Evolutionary conservation across 306 rosid species (phyloP).

Genomic region (Mucuna pruriens): DNA sequence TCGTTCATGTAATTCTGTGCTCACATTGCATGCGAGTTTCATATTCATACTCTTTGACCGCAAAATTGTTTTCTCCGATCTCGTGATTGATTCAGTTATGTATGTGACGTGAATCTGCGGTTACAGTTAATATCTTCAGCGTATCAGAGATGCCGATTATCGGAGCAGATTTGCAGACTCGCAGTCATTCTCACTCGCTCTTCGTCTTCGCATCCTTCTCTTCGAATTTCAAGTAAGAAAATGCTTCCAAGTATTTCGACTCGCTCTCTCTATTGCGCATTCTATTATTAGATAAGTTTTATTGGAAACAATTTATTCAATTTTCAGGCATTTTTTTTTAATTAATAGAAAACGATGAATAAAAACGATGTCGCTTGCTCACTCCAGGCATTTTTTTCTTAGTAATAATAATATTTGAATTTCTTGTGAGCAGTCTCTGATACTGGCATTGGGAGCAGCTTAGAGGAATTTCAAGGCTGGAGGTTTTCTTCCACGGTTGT

Average conservation of each 20-base stretch:
- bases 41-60: too few relatives aligned
- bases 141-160: constrained; percentile 74
- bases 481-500: constrained; percentile 49
- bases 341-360: background rate
- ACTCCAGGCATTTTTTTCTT: background rate
- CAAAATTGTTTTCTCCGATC: too few relatives aligned
- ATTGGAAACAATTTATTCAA: background rate
- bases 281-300: background rate
- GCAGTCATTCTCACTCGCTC: constrained; percentile 60
- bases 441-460: constrained; percentile 80
- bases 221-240: constrained; percentile 61
- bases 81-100: background rate
- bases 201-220: constrained; percentile 48
- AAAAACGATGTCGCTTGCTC: background rate
- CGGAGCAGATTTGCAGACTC: constrained; percentile 70
- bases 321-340: background rate
- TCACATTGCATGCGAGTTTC: constrained; percentile 46
- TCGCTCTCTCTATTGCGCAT: background rate
- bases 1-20: background rate
- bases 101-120: background rate
- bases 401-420: constrained; percentile 8
- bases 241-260: background rate
- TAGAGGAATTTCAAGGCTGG: constrained; percentile 66
- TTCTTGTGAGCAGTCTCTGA: constrained; percentile 69
- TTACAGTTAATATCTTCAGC: constrained; percentile 78